Percentiles rank a stretch among this genome's conserved stretches.
Evolutionary conservation across 2,329 filamentous ascomycete species (phyloP).

Genomic region (Eutypa lata): DNA sequence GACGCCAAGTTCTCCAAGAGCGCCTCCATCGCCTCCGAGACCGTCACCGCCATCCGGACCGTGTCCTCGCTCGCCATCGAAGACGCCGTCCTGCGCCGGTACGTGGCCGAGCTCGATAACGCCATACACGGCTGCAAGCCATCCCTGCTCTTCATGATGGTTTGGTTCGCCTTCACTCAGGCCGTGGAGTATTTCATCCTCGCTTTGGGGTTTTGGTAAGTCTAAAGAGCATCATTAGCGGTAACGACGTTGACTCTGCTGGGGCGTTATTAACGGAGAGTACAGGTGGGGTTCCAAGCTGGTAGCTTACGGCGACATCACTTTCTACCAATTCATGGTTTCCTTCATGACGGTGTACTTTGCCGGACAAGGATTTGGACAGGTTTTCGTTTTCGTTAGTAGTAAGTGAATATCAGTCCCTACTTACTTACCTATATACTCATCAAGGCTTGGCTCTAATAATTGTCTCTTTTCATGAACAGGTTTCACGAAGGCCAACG

Average conservation of each 20-base stretch:
- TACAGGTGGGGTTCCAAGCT: conserved; percentile 34
- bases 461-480: too few species aligned
- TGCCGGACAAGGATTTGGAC: conserved; percentile 37
- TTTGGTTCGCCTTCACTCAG: conserved; percentile 25
- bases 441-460: too few species aligned
- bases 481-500: conserved; percentile 48
- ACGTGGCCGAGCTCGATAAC: conserved; percentile 29
- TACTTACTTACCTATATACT: too few species aligned
- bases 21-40: conserved; percentile 44
- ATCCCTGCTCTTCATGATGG: conserved; percentile 15
- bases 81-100: conserved; percentile 28
- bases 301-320: conserved; percentile 34
- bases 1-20: conserved; percentile 35
- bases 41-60: conserved; percentile 42
- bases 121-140: conserved; percentile 4
- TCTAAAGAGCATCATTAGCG: neutral
- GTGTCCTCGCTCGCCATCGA: conserved; percentile 38
- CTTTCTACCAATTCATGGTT: conserved; percentile 43
- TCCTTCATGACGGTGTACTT: conserved; percentile 50
- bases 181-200: conserved; percentile 27
- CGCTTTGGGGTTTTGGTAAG: conserved; percentile 35
- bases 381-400: conserved; percentile 46
- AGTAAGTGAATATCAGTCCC: too few species aligned
- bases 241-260: too few species aligned
- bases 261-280: too few species aligned